Conservation (phyloP, 495 filamentous ascomycete genomes). For the Xylaria cubensis region DNA sequence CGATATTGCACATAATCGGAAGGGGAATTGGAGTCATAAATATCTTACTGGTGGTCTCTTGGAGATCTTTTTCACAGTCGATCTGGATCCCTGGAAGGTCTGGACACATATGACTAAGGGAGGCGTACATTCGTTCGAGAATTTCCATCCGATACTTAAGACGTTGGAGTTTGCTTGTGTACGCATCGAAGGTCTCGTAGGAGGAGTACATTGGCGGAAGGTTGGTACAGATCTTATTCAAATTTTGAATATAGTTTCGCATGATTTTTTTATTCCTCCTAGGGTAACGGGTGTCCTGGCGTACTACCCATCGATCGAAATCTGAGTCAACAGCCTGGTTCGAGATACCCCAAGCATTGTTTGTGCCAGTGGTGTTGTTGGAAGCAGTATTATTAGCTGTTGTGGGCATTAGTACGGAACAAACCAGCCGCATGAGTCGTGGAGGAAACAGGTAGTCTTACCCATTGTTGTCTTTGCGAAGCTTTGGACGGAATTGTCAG, state of each 20-base stretch:
- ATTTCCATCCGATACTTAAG: not conserved
- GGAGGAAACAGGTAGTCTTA: not conserved
- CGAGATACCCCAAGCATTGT: not conserved
- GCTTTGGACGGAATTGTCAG: not conserved
- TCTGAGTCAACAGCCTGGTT: not conserved
- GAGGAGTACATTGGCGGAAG: not conserved
- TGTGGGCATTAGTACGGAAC: not conserved
- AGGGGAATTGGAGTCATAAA: not conserved
- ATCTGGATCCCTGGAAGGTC: not conserved
- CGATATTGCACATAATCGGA: not conserved
- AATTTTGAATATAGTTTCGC: not conserved
- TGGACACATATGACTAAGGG: not conserved
- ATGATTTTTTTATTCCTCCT: not conserved
- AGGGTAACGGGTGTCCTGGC: no score
- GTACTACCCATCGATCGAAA: not conserved
- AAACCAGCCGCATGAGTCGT: not conserved
- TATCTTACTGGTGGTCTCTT: not conserved
- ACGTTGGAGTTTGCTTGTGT: not conserved
- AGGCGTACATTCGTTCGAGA: not conserved
- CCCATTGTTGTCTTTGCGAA: not conserved
- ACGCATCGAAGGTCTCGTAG: not conserved
- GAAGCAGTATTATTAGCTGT: not conserved
- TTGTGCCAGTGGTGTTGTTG: not conserved
- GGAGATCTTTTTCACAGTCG: not conserved
- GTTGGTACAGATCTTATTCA: not conserved